Evolutionary conservation across 208 protist genomes (phyloP).

Genomic region (Wallacemonas sp.): DNA sequence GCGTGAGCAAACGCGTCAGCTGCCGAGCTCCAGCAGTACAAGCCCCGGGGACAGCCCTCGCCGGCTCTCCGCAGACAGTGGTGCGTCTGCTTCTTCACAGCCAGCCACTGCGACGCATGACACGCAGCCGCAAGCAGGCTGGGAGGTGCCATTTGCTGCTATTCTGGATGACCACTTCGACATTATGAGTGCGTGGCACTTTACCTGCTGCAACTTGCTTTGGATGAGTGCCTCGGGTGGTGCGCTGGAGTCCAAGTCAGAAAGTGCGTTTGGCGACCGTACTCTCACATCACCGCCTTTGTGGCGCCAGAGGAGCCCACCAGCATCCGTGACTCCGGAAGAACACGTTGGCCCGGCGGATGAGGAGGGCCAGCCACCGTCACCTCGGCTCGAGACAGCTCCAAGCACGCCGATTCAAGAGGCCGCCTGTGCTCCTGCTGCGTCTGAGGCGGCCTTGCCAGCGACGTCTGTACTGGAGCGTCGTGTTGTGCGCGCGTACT

Average conservation of each 20-base stretch:
- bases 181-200: slow-evolving; percentile 28
- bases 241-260: background rate
- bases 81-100: no score
- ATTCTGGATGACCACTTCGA: slow-evolving; percentile 1
- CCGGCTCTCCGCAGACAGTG: no score
- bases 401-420: slow-evolving; percentile 6
- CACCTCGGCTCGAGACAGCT: background rate
- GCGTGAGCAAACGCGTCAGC: background rate
- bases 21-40: slow-evolving; percentile 1
- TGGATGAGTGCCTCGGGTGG: slow-evolving; percentile 11
- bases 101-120: no score
- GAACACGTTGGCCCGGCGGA: slow-evolving; percentile 5
- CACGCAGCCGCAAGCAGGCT: no score
- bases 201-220: slow-evolving; percentile 25
- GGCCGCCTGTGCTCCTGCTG: background rate
- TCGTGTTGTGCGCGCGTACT: slow-evolving; percentile 32
- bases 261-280: background rate
- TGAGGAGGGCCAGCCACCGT: background rate
- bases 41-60: background rate
- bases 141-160: background rate
- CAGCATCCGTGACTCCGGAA: background rate
- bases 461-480: background rate
- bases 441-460: background rate
- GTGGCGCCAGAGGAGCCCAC: background rate
- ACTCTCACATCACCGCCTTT: background rate